Conservation (phyloP, 768 basidiomycete genomes). For the Termitomyces sp. region DNA sequence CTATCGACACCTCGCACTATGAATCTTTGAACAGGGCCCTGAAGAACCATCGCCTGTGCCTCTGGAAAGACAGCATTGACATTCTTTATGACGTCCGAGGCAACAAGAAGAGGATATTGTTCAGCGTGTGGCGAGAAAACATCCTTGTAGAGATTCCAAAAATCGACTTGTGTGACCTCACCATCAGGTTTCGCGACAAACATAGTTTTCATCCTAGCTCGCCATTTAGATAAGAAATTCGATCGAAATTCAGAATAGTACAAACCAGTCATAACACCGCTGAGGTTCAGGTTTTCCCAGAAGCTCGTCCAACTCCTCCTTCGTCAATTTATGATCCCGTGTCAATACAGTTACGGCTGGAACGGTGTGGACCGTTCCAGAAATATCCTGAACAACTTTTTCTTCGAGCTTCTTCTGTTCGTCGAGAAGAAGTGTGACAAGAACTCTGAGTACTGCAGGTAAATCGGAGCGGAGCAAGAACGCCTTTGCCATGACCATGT, state of each 20-base stretch:
- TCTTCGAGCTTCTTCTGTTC: constrained; percentile 63
- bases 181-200: constrained; percentile 72
- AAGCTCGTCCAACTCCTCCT: constrained; percentile 61
- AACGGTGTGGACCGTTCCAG: constrained; percentile 51
- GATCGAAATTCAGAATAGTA: not conserved
- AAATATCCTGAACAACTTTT: constrained; percentile 56
- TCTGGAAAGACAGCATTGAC: constrained; percentile 81
- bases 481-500: constrained; percentile 68
- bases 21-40: constrained; percentile 67
- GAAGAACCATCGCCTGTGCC: constrained; percentile 83
- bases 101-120: constrained; percentile 60
- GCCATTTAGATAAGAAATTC: not conserved
- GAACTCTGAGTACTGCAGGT: constrained; percentile 61
- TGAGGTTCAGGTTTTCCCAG: constrained; percentile 63
- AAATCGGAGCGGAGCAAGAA: constrained; percentile 70
- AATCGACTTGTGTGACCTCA: constrained; percentile 88
- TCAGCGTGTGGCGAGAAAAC: constrained; percentile 62
- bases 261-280: constrained; percentile 79
- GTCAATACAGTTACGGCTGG: constrained; percentile 42
- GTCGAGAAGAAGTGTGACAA: constrained; percentile 58
- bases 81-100: constrained; percentile 93
- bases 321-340: constrained; percentile 60
- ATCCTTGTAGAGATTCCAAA: constrained; percentile 92
- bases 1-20: constrained; percentile 84
- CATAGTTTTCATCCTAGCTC: constrained; percentile 82